Conservation (phyloP, 768 basidiomycete genomes). For the Gloeopeniophorella convolvens region DNA sequence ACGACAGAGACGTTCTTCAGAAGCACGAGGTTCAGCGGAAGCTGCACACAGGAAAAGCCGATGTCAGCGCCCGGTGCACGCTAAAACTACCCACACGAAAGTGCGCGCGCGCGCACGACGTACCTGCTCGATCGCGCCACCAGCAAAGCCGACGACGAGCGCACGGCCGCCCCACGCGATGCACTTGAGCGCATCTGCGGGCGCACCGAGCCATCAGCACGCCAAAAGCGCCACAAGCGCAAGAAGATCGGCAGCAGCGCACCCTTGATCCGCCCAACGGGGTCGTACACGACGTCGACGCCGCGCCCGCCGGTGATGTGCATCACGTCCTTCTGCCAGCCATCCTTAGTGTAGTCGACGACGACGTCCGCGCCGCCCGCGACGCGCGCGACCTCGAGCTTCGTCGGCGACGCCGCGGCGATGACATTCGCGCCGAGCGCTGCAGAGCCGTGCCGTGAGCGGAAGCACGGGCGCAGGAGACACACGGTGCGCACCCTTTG, state of each 20-base stretch:
- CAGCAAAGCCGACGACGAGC: constrained; percentile 87
- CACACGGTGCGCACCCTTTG: constrained; percentile 56
- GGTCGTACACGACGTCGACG: constrained; percentile 81
- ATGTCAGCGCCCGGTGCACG: no score
- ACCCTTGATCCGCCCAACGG: constrained; percentile 74
- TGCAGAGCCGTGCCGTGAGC: constrained; percentile 25
- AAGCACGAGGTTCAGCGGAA: constrained; percentile 49
- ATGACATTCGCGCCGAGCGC: constrained; percentile 90
- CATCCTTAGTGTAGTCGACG: constrained; percentile 67
- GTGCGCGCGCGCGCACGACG: no score
- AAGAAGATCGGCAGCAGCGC: constrained; percentile 14
- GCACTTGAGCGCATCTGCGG: constrained; percentile 76
- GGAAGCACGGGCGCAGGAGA: neutral
- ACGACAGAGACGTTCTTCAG: constrained; percentile 82
- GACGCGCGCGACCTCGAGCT: constrained; percentile 69
- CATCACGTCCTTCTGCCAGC: constrained; percentile 88
- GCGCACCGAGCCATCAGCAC: constrained; percentile 17
- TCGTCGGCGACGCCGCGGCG: constrained; percentile 75
- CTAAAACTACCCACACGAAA: no score
- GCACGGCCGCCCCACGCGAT: constrained; percentile 92
- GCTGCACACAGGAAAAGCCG: no score
- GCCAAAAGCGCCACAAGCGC: neutral
- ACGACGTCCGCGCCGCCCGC: constrained; percentile 77
- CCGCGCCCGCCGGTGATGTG: constrained; percentile 78
- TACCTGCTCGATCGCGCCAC: constrained; percentile 76